Base-by-base conservation (phyloP, 352 stramenopile species). In the Globisporangium nodosum region DNA sequence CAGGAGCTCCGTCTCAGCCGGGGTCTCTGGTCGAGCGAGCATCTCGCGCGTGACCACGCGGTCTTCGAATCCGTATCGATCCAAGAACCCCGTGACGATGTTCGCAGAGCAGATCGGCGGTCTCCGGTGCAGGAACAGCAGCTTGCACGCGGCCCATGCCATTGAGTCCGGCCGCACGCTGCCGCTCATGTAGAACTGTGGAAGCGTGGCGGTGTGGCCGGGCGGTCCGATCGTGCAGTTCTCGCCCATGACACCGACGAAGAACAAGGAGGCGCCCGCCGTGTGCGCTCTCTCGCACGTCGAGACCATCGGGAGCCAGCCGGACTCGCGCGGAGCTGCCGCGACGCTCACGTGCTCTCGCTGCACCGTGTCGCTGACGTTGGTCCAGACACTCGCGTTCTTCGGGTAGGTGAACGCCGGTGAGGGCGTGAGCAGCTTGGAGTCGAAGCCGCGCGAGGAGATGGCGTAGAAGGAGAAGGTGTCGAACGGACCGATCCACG, bases 81-180 rank as follows among this genome's bases (percentile, higher is more conserved):
- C 52, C 0, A 70, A 21, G 56, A 87, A 87, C 30, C 66, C 50
- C 5, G 75, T 74, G 21, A 87, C 79, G 30, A 87, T 35, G 49
- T 73, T 77, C 49, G 85, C 75, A 56, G 84, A 75, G 49, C 79
- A 90, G 5, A 90, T 40, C 4, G 66, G 68, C 1, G 79, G 79
- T 24, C 73, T 69, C 4, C 75, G 71, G 11, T 85, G 58, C 33
- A 79, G 63, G 39, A 71, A 81, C 1, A 90, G 56, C 42, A 87
- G 52, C 52, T 83, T 76, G 27, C 79, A 90, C 18, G 67, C 75
- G 11, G 65, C 65, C 76, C 77, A 90, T 9, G 73, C 73, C 24
- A 87, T 55, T 0, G 77, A 69, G 56, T 90, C 79, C 15, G 71
- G 73, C n/a, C 75, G 66, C 12, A 76, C 33, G 54, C 65, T 80